A percentile compares a stretch with the other conserved stretches of the same genome.
phyloP scores from a whole-genome alignment of 176 grass and related monocot genomes.

The Ensete glaucum region DNA sequence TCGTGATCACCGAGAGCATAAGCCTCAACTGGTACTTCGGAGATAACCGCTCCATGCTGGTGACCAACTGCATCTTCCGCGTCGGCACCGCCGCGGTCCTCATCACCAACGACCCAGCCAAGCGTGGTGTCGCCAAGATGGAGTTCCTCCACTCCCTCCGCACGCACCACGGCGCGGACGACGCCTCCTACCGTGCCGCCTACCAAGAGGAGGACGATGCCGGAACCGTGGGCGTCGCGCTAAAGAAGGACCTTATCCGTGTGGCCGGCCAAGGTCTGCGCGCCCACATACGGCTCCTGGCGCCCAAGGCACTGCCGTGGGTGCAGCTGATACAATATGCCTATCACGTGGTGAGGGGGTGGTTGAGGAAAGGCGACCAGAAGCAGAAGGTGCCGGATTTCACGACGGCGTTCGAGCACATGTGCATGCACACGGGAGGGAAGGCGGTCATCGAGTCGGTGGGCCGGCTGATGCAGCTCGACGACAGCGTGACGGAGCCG shows the following conservation, averaged over 20 bases:
- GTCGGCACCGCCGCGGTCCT: slow-evolving; percentile 56
- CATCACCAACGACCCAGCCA: slow-evolving; percentile 40
- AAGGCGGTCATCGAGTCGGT: slow-evolving; percentile 86
- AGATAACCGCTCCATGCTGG: slow-evolving; percentile 83
- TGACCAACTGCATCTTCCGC: slow-evolving; percentile 93
- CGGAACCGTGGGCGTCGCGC: slow-evolving; percentile 60
- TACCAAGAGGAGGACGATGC: slow-evolving; percentile 72
- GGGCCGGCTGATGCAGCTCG: slow-evolving; percentile 57
- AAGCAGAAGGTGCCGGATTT: slow-evolving; percentile 61
- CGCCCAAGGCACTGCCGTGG: slow-evolving; percentile 45
- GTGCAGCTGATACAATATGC: slow-evolving; percentile 49
- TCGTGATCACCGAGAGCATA: slow-evolving; percentile 78
- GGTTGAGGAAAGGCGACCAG: slow-evolving; percentile 5
- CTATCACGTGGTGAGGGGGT: slow-evolving; percentile 27
- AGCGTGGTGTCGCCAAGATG: slow-evolving; percentile 41
- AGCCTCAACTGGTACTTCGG: slow-evolving; percentile 91
- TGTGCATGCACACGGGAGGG: slow-evolving; percentile 80
- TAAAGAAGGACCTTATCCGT: slow-evolving; percentile 69
- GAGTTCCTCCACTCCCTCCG: slow-evolving; percentile 69
- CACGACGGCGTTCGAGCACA: slow-evolving; percentile 75
- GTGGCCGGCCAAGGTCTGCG: slow-evolving; percentile 54
- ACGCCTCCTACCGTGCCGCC: slow-evolving; percentile 43
- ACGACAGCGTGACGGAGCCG: slow-evolving; percentile 35
- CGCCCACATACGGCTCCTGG: slow-evolving; percentile 46
- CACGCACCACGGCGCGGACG: slow-evolving; percentile 76